Evolutionary conservation across 768 basidiomycete species (phyloP).

Genomic region (Podaxis rugospora): DNA sequence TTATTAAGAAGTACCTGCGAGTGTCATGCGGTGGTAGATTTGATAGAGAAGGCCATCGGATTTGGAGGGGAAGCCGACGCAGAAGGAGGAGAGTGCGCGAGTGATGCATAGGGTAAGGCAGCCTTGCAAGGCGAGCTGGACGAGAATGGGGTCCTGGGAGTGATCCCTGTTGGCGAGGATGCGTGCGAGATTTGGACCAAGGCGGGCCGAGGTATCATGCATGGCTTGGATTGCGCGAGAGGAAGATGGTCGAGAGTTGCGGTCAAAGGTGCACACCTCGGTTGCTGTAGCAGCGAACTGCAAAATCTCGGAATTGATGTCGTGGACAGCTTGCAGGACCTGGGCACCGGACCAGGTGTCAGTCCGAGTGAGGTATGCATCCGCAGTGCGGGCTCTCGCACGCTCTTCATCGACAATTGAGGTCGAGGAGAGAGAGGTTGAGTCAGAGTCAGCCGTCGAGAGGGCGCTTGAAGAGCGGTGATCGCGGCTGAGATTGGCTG

Average conservation of each 20-base stretch:
- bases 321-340: constrained; percentile 73
- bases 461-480: constrained; percentile 1
- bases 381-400: constrained; percentile 53
- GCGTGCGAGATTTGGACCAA: constrained; percentile 59
- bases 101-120: constrained; percentile 64
- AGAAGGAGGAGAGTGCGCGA: constrained; percentile 65
- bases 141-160: constrained; percentile 69
- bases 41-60: constrained; percentile 61
- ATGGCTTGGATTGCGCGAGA: constrained; percentile 45
- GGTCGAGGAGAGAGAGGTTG: constrained; percentile 14
- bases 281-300: constrained; percentile 75
- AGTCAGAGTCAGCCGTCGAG: constrained; percentile 10
- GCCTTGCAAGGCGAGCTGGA: constrained; percentile 73
- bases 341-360: constrained; percentile 77
- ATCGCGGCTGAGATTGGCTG: neutral
- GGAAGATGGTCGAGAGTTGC: constrained; percentile 3
- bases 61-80: constrained; percentile 69
- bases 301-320: constrained; percentile 78
- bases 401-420: constrained; percentile 43
- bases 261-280: constrained; percentile 54
- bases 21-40: constrained; percentile 55
- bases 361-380: constrained; percentile 68
- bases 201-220: constrained; percentile 55
- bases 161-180: constrained; percentile 63
- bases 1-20: constrained; percentile 34